phyloP scores from a whole-genome alignment of 352 stramenopile genomes.

The Pythium periplocum region DNA sequence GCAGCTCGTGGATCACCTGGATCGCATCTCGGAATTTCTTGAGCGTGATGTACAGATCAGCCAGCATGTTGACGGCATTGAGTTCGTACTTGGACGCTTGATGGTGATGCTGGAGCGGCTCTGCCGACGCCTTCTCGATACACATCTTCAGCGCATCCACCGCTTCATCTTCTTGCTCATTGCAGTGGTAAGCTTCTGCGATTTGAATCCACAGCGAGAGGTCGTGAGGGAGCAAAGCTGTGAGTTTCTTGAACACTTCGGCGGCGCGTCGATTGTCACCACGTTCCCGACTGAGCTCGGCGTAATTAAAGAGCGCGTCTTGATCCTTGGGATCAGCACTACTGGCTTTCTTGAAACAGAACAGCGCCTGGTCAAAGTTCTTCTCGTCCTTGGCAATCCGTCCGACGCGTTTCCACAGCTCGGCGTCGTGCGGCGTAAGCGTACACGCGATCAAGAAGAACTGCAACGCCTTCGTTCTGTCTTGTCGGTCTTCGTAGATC shows the following conservation, averaged over 20 bases:
- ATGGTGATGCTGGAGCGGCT: constrained; percentile 45
- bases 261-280: constrained; percentile 75
- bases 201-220: constrained; percentile 85
- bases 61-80: constrained; percentile 86
- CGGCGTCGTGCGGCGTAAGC: constrained; percentile 70
- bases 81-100: constrained; percentile 77
- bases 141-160: constrained; percentile 82
- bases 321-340: constrained; percentile 77
- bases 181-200: constrained; percentile 82
- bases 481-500: constrained; percentile 84
- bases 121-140: constrained; percentile 70
- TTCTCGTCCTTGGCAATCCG: constrained; percentile 84
- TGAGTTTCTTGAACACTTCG: constrained; percentile 80
- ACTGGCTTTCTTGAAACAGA: constrained; percentile 83
- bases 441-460: constrained; percentile 86
- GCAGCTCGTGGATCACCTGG: constrained; percentile 69
- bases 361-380: constrained; percentile 79
- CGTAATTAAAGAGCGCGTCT: constrained; percentile 77
- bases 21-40: constrained; percentile 82
- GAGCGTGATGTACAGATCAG: constrained; percentile 82
- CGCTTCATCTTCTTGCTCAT: constrained; percentile 81
- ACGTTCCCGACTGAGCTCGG: constrained; percentile 70
- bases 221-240: constrained; percentile 58
- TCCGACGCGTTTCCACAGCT: constrained; percentile 83
- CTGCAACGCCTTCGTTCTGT: constrained; percentile 75